Base-by-base conservation (phyloP, 1,139 yeast species). In the Kluyveromyces sp. region DNA sequence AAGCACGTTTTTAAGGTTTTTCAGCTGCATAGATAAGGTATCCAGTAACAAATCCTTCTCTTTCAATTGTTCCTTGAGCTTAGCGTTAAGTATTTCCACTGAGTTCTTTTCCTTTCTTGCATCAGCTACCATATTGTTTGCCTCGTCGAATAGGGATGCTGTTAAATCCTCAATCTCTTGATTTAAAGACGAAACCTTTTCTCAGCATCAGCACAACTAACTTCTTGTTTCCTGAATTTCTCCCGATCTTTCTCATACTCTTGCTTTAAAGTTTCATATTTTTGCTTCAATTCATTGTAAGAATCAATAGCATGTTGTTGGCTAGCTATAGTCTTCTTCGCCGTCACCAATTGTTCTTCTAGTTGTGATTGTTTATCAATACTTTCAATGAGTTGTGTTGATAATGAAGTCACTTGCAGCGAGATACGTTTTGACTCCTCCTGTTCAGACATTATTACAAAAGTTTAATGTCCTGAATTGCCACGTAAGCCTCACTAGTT, bases 111-210 rank as follows among this genome's bases (percentile, higher is more conserved):
- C 83, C 53, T 75, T 68, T 48, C 82, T 76, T 1, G 92, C 94
- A 53, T 77, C 77, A 49, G 79, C 77, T 10, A 86, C 95, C 85
- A 83, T 84, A 43, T 74, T 73, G 60, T 85, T 85, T 25, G 95
- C 95, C 59, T 85, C 92, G 56, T 78, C 82, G 61, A 86, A 86
- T 39, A 86, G 66, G 2, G 88, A 78, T 2, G 81, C 87, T 1
- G 88, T 77, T 46, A 87, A 69, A 40, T 86, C 95, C 60, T 84
- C 92, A 30, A 86, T 83, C 61, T 87, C 95, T 25, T 72, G 76
- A 49, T 80, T 75, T 41, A 87, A 65, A 51, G 76, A 74, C 43
- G 72, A 69, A 42, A 78, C 81, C 53, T 83, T 83, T 70, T 67
- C 51, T 82, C 85, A 0, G 85, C 80, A 7, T 41, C 43, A 8